These are phyloP conservation scores for Leccinum longicurvipes DNA, from an alignment of 768 basidiomycete genomes.

Conservation along the genomic window DNA sequence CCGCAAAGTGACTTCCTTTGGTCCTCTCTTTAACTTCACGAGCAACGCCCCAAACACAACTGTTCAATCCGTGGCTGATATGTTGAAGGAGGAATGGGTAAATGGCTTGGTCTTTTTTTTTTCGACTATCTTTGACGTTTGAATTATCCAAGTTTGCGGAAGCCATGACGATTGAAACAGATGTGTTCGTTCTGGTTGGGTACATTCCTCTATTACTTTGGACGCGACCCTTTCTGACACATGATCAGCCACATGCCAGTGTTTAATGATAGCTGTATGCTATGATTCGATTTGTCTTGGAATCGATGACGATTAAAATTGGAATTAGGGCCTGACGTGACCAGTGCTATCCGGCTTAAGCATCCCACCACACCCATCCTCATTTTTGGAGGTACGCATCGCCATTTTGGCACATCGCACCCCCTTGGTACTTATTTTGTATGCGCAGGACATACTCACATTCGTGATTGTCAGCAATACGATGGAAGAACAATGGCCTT, in stretches of 20 bases:
- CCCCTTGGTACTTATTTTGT: background rate
- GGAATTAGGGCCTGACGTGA: slow-evolving; percentile 62
- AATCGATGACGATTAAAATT: background rate
- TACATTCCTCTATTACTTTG: slow-evolving; percentile 25
- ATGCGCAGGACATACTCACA: slow-evolving; percentile 47
- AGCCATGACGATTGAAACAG: slow-evolving; percentile 77
- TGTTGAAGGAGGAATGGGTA: slow-evolving; percentile 82
- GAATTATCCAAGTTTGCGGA: slow-evolving; percentile 55
- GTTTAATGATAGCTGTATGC: slow-evolving; percentile 58
- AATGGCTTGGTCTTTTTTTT: slow-evolving; percentile 3
- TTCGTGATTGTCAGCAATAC: slow-evolving; percentile 28
- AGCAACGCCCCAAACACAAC: slow-evolving; percentile 68
- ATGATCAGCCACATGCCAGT: slow-evolving; percentile 80
- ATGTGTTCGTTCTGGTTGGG: slow-evolving; percentile 75
- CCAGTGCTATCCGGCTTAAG: slow-evolving; percentile 66
- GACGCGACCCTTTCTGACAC: background rate
- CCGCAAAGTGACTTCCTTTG: slow-evolving; percentile 72
- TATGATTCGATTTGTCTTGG: background rate
- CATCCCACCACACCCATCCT: slow-evolving; percentile 78
- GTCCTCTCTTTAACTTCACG: slow-evolving; percentile 74
- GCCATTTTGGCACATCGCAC: background rate
- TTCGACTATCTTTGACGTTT: background rate
- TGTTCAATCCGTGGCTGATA: slow-evolving; percentile 66
- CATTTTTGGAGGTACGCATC: slow-evolving; percentile 65
- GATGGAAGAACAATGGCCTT: slow-evolving; percentile 38